Evolutionary conservation across 371 early-diverging fungal genomes (phyloP).

Genomic region (Haplosporangium sp.): DNA sequence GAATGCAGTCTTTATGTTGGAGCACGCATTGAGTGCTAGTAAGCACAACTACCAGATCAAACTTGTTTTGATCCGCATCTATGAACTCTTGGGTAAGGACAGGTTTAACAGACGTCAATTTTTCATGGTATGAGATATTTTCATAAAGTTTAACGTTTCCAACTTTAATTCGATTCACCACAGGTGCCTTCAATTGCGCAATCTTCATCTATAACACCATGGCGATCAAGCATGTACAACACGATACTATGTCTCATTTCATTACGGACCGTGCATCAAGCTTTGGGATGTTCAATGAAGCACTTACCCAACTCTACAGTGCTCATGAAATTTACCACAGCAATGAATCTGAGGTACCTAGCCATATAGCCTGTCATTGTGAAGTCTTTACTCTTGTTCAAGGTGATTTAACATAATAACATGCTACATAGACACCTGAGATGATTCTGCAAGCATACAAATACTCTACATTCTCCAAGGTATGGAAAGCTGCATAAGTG

Average conservation of each 20-base stretch:
- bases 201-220: slow-evolving; percentile 76
- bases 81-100: slow-evolving; percentile 72
- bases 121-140: background rate
- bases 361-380: background rate
- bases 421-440: slow-evolving; percentile 75
- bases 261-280: slow-evolving; percentile 37
- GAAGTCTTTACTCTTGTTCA: too few relatives aligned
- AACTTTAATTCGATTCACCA: background rate
- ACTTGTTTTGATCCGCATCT: slow-evolving; percentile 84
- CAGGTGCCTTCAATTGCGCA: slow-evolving; percentile 76
- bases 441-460: slow-evolving; percentile 89
- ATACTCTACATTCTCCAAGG: slow-evolving; percentile 89
- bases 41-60: slow-evolving; percentile 86
- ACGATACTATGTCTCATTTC: slow-evolving; percentile 78
- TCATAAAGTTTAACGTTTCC: background rate
- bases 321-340: slow-evolving; percentile 83
- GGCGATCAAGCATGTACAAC: slow-evolving; percentile 91
- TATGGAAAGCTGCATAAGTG: slow-evolving; percentile 29
- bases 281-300: slow-evolving; percentile 38
- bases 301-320: slow-evolving; percentile 33
- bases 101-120: background rate
- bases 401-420: too few relatives aligned
- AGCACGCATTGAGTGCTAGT: slow-evolving; percentile 79
- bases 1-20: slow-evolving; percentile 77
- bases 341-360: slow-evolving; percentile 74